Percentiles rank a stretch among this genome's conserved stretches.
phyloP scores from a whole-genome alignment of 169 alveolate species.

The Plasmodium sp. region DNA sequence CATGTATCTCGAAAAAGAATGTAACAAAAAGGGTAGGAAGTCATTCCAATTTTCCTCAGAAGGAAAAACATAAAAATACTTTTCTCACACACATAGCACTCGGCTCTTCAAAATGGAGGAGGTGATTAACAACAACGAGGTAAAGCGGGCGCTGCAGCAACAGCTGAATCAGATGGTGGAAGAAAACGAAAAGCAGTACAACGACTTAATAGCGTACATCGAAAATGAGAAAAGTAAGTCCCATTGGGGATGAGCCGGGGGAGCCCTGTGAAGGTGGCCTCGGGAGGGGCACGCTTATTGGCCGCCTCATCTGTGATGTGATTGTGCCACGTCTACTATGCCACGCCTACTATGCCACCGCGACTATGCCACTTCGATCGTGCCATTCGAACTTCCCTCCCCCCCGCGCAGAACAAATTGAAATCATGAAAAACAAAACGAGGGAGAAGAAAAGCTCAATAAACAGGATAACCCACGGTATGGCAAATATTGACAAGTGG shows the following conservation, averaged over 20 bases:
- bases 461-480: conserved; percentile 68
- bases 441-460: conserved; percentile 51
- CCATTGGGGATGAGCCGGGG: neutral
- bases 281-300: neutral
- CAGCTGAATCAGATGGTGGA: conserved; percentile 47
- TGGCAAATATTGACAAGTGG: neutral
- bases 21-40: neutral
- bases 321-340: neutral
- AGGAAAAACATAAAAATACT: neutral
- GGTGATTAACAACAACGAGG: conserved; percentile 13
- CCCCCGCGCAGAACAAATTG: conserved; percentile 40
- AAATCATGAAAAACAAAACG: conserved; percentile 48
- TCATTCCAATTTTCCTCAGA: neutral
- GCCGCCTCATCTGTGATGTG: neutral
- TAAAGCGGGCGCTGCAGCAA: conserved; percentile 42
- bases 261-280: neutral
- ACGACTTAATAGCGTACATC: conserved; percentile 51
- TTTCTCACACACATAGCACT: neutral
- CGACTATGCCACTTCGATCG: neutral
- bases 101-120: conserved; percentile 13
- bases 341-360: neutral
- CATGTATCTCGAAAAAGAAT: neutral
- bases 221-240: conserved; percentile 68
- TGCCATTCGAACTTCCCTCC: neutral
- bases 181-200: conserved; percentile 59